Evolutionary conservation across 352 stramenopile species (phyloP).

Genomic region (Halophytophthora batemanensis): DNA sequence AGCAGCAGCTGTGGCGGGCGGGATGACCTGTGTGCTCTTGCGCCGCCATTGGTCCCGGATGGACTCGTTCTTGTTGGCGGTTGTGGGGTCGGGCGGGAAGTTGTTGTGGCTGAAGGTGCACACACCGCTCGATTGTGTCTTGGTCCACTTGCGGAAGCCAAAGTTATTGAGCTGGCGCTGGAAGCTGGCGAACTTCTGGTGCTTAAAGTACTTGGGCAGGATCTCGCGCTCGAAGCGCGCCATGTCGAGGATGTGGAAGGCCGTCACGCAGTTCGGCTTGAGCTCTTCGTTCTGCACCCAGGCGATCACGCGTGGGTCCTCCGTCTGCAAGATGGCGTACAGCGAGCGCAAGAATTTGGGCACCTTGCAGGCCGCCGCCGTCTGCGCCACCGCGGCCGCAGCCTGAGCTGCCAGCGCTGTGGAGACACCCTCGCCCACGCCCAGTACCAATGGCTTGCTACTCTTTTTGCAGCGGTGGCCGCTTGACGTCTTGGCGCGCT

Average conservation of each 20-base stretch:
- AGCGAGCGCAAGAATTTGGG: slow-evolving; percentile 83
- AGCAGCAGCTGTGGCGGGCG: slow-evolving; percentile 4
- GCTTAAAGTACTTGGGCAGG: slow-evolving; percentile 92
- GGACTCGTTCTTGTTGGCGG: slow-evolving; percentile 33
- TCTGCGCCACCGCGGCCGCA: slow-evolving; percentile 1
- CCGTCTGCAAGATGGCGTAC: slow-evolving; percentile 74
- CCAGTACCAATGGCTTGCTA: background rate
- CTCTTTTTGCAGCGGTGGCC: slow-evolving; percentile 3
- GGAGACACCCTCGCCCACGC: no score
- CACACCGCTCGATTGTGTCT: slow-evolving; percentile 70
- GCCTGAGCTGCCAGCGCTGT: no score
- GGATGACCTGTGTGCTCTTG: slow-evolving; percentile 45
- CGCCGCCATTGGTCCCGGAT: slow-evolving; percentile 73
- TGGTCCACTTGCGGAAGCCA: slow-evolving; percentile 76
- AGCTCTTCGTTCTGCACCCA: slow-evolving; percentile 76
- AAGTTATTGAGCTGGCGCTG: slow-evolving; percentile 90
- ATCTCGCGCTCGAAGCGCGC: slow-evolving; percentile 83
- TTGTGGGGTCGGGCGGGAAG: slow-evolving; percentile 60
- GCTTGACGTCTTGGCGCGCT: slow-evolving; percentile 12
- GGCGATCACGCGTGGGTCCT: slow-evolving; percentile 62
- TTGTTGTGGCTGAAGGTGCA: slow-evolving; percentile 85
- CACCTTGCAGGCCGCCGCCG: slow-evolving; percentile 45
- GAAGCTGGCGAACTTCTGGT: slow-evolving; percentile 90
- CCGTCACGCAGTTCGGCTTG: slow-evolving; percentile 47
- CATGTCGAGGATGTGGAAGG: slow-evolving; percentile 80